Conservation (phyloP, 495 filamentous ascomycete species). For the Copromyces sp. region DNA sequence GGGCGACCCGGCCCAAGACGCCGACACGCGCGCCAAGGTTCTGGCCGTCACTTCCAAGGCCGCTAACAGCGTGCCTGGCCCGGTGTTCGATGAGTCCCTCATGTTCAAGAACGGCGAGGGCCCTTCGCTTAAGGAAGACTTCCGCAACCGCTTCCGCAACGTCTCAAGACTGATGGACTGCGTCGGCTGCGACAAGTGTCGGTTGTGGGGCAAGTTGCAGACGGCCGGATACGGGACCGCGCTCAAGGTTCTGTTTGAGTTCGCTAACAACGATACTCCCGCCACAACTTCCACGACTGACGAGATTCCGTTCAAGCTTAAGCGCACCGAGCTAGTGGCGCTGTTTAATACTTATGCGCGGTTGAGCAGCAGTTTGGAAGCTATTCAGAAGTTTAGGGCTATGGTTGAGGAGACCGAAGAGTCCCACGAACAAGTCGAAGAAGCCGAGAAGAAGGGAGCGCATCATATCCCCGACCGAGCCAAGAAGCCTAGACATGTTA, state of each 20-base stretch:
- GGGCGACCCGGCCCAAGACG: conserved; percentile 71
- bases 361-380: conserved; percentile 66
- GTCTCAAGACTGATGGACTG: conserved; percentile 96
- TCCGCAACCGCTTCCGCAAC: conserved; percentile 93
- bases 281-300: conserved; percentile 27
- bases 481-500: conserved; percentile 34
- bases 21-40: conserved; percentile 67
- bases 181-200: conserved; percentile 96
- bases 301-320: conserved; percentile 52
- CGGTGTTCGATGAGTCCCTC: conserved; percentile 84
- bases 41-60: conserved; percentile 60
- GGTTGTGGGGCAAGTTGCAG: conserved; percentile 97
- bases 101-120: conserved; percentile 79
- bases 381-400: conserved; percentile 60
- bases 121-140: conserved; percentile 83
- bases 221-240: conserved; percentile 91
- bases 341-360: conserved; percentile 88
- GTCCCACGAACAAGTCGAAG: conserved; percentile 25
- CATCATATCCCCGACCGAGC: conserved; percentile 28
- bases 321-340: conserved; percentile 86
- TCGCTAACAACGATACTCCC: conserved; percentile 62
- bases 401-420: conserved; percentile 53
- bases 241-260: conserved; percentile 91
- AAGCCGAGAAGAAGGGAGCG: conserved; percentile 19
- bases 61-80: conserved; percentile 41